Conservation (phyloP, 2,329 filamentous ascomycete genomes). For the Clonostachys rhizophaga region DNA sequence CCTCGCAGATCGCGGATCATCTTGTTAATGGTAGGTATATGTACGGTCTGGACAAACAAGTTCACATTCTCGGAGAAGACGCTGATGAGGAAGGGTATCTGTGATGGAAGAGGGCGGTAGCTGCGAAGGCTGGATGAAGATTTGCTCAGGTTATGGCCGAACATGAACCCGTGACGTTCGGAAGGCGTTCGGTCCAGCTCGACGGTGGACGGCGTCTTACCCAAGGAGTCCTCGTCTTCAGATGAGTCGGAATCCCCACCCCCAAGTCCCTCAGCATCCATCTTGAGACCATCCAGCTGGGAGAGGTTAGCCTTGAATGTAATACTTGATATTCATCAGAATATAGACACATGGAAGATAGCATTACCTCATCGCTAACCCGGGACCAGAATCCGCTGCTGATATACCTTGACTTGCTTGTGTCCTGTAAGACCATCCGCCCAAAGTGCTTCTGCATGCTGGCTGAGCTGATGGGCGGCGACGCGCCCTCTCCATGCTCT, state of each 20-base stretch:
- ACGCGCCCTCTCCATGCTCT: conserved; percentile 10
- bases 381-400: conserved; percentile 50
- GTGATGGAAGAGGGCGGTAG: conserved; percentile 47
- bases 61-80: conserved; percentile 49
- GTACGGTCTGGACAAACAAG: conserved; percentile 30
- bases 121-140: conserved; percentile 23
- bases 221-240: conserved; percentile 25
- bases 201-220: conserved; percentile 20
- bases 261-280: conserved; percentile 24
- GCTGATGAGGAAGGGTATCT: conserved; percentile 47
- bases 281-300: conserved; percentile 38
- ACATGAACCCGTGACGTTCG: conserved; percentile 46
- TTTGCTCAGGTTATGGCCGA: conserved; percentile 33
- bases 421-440: conserved; percentile 38
- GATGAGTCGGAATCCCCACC: conserved; percentile 27
- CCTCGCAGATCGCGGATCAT: conserved; percentile 27
- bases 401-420: conserved; percentile 37
- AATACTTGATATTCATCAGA: not conserved
- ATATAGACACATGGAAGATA: not conserved
- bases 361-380: conserved; percentile 47
- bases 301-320: not conserved
- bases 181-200: conserved; percentile 34
- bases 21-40: conserved; percentile 36
- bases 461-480: not conserved
- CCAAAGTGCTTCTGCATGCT: conserved; percentile 36